Conservation (phyloP, 1,284 basidiomycete genomes). For the Ganoderma lingzhi region DNA sequence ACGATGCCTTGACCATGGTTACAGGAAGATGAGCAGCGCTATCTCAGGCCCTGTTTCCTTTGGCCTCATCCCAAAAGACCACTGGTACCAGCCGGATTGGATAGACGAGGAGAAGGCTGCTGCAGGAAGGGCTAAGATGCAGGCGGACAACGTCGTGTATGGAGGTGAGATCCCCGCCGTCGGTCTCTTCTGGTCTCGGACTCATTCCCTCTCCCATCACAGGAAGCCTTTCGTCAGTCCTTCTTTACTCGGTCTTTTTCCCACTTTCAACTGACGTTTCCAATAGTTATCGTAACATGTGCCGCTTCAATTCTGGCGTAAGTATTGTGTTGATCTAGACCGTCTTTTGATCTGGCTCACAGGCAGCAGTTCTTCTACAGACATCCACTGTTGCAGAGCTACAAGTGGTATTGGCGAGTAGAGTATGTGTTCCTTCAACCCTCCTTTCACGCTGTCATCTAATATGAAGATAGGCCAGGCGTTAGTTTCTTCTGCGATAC, state of each 20-base stretch:
- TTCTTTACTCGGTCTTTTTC: not conserved
- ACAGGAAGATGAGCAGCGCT: slow-evolving; percentile 50
- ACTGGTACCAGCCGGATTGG: slow-evolving; percentile 90
- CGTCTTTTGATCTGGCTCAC: not conserved
- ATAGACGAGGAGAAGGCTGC: slow-evolving; percentile 84
- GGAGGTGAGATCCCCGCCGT: slow-evolving; percentile 58
- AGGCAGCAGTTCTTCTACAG: slow-evolving; percentile 59
- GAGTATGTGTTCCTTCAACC: slow-evolving; percentile 43
- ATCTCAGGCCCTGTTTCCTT: slow-evolving; percentile 50
- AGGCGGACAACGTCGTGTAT: slow-evolving; percentile 83
- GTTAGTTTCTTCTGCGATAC: slow-evolving; percentile 82
- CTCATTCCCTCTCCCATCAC: slow-evolving; percentile 44
- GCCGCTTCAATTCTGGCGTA: slow-evolving; percentile 70
- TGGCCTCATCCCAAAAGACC: slow-evolving; percentile 60
- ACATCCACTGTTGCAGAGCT: slow-evolving; percentile 56
- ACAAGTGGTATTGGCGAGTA: slow-evolving; percentile 46
- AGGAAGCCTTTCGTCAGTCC: slow-evolving; percentile 34
- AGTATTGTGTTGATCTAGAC: slow-evolving; percentile 32
- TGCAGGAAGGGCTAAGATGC: slow-evolving; percentile 75
- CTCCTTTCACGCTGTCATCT: slow-evolving; percentile 53
- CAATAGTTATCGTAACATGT: slow-evolving; percentile 56
- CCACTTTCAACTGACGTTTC: not conserved
- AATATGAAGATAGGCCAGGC: slow-evolving; percentile 62
- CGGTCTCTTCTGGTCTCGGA: slow-evolving; percentile 35
- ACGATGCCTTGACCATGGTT: not conserved